Evolutionary conservation across 805 yeast genomes (phyloP), one percentile per base, ranked within the genome.

Genomic region (Helenozyma rhizophorensis): DNA sequence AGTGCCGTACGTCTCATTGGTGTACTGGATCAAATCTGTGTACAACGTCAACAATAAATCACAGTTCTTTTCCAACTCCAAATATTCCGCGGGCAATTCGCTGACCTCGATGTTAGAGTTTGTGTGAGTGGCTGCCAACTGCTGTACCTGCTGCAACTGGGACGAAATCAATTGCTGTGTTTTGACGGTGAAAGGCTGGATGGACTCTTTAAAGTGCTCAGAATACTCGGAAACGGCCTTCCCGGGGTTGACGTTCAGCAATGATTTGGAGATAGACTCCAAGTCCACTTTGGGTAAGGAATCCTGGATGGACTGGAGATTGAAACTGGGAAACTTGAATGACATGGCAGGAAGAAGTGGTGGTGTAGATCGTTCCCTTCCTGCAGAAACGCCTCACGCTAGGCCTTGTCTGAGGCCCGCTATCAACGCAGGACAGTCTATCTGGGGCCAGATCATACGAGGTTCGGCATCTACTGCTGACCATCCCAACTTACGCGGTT

Each of bases 61-160:
- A 37, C 80, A 78, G 50, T 74, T 74, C 40, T 70, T 66, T 54
- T 83, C 94, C 50, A 84, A 64, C 37, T 73, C 70, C 35, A 75
- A 68, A 56, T 84, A 84, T 42, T 82, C 88, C 25, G 72, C 74
- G 28, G 94, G 94, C 32, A 84, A 68, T 54, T 82, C 86, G 36
- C 83, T 74, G 28, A 80, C 80, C 42, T 78, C 85, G 35, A 78
- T 70, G 23, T 76, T 67, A 22, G 56, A 39, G 30, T 51, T 45
- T 19, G 52, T 41, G 34, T 49, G 49, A 23, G 45, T 38, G 27
- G 55, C 45, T 12, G 67, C 65, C 37, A 65, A 55, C 25, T 60
- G 68, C 36, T 65, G 70, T 14, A 65, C 65, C 45, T 65, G 71
- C 27, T 83, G 81, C 39, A 82, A 69, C 47, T 71, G 80, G 48